phyloP scores from a whole-genome alignment of 1,139 yeast species.

The Sugiyamaella paludigena region DNA sequence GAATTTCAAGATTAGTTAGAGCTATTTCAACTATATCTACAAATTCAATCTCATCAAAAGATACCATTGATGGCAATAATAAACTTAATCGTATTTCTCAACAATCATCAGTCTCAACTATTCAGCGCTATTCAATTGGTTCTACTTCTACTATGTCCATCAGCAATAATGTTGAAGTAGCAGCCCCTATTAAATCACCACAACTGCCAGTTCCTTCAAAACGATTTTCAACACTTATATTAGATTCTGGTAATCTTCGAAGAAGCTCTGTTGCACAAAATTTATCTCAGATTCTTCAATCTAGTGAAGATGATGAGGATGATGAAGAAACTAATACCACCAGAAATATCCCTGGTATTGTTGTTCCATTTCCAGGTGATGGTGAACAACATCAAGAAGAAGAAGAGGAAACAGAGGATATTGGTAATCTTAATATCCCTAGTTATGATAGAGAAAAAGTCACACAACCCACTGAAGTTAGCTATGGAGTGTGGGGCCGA shows the following conservation, averaged over 20 bases:
- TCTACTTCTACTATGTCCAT: conserved; percentile 16
- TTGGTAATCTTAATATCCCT: conserved; percentile 10
- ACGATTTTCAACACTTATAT: conserved; percentile 3
- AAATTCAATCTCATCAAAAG: conserved; percentile 24
- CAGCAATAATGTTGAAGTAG: too few relatives aligned
- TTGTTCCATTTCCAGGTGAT: conserved; percentile 12
- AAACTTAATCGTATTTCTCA: conserved; percentile 26
- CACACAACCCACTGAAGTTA: too few relatives aligned
- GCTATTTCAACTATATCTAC: conserved; percentile 25
- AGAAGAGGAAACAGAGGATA: background rate
- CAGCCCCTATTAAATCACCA: conserved; percentile 1
- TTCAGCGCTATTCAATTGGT: conserved; percentile 24
- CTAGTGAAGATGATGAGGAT: conserved; percentile 9
- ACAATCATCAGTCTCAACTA: conserved; percentile 28
- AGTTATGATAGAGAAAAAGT: too few relatives aligned
- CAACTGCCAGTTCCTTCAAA: background rate
- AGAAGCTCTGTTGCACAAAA: conserved; percentile 16
- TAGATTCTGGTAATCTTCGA: conserved; percentile 11
- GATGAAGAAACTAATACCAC: conserved; percentile 4
- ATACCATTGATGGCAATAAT: conserved; percentile 23
- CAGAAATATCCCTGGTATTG: conserved; percentile 10
- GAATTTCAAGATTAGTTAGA: conserved; percentile 21
- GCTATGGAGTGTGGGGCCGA: too few relatives aligned
- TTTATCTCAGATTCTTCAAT: conserved; percentile 7
- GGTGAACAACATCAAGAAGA: background rate